Base-by-base conservation (phyloP, 192 early-diverging fungal genomes). In the Mortierella antarctica region DNA sequence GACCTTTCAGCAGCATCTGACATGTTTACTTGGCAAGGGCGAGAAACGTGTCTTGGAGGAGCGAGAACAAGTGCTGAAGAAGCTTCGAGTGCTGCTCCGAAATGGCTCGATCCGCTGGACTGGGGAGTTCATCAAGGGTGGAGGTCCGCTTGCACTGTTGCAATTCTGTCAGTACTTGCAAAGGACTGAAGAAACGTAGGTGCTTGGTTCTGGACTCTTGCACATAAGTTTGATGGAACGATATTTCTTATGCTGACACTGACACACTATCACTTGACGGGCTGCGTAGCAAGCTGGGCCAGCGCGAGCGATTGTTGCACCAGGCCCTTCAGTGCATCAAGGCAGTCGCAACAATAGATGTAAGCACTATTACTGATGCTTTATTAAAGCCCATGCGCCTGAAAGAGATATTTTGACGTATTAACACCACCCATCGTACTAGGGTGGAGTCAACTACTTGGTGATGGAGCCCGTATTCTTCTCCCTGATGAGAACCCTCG, bases 51-150 rank as follows among this genome's bases (percentile, higher is more conserved):
- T 31, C 0, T 44, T 72, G 21, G 77, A 80, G 41, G 77, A 80
- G 11, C 49, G 65, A 45, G 77, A 80, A 23, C 65, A 80, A 47
- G 77, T 80, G 13, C 23, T 80, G 55, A 80, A 72, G 54, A 80
- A 72, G 14, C 59, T 80, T 18, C 56, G 77, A 39, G 77, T 80
- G 18, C 13, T 80, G 46, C 72, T 80, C 51, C 45, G 77, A 47
- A 80, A 80, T 31, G 77, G 77, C 11, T 80, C 77, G 15, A 69
- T 80, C 39, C 77, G 77, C 10, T 80, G 77, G 77, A 80, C 77
- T 51, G 65, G 70, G 20, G 77, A 80, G 59, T 80, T 80, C 41
- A 80, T 80, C 47, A 80, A 72, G 39, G 70, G 48, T 15, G 77
- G 77, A 20, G 77, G 77, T 42, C 67, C 77, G 0, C 12, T 46